Evolutionary conservation across 2,329 filamentous ascomycete species (phyloP).

Genomic region (Curvularia lunata): DNA sequence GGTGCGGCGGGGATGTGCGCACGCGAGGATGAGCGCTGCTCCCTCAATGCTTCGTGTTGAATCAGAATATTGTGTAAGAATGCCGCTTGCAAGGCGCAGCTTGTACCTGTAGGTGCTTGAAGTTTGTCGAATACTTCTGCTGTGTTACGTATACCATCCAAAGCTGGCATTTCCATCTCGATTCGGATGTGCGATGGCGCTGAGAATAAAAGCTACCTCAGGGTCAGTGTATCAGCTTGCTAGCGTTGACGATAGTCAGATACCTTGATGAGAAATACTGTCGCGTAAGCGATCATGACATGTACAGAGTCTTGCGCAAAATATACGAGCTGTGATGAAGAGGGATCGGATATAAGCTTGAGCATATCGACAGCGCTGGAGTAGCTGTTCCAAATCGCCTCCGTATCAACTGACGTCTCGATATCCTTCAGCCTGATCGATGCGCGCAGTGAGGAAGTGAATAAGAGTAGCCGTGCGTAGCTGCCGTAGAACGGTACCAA

Average conservation of each 20-base stretch:
- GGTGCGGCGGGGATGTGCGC: no score
- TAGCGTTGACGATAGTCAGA: background rate
- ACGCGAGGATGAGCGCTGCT: no score
- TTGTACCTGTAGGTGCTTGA: background rate
- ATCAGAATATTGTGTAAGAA: constrained; percentile 5
- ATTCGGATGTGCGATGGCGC: constrained; percentile 4
- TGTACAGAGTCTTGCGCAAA: constrained; percentile 21
- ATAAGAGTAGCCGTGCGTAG: constrained; percentile 14
- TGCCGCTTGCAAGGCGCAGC: constrained; percentile 8
- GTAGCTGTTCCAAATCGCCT: constrained; percentile 19
- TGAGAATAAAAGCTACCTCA: constrained; percentile 3
- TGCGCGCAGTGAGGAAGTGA: constrained; percentile 11
- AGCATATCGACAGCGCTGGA: constrained; percentile 15
- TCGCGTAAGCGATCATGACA: constrained; percentile 21
- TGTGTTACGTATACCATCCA: constrained; percentile 6
- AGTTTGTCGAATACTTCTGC: constrained; percentile 1
- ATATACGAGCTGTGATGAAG: constrained; percentile 4
- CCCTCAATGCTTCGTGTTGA: background rate
- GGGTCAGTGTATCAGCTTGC: no score
- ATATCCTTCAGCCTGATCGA: constrained; percentile 11
- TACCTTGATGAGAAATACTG: constrained; percentile 22
- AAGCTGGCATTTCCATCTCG: constrained; percentile 7
- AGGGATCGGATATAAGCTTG: constrained; percentile 5
- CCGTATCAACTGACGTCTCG: constrained; percentile 14
- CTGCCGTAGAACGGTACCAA: constrained; percentile 18